Conservation (phyloP, 2,329 filamentous ascomycete genomes). For the Calonectria fujianensis region DNA sequence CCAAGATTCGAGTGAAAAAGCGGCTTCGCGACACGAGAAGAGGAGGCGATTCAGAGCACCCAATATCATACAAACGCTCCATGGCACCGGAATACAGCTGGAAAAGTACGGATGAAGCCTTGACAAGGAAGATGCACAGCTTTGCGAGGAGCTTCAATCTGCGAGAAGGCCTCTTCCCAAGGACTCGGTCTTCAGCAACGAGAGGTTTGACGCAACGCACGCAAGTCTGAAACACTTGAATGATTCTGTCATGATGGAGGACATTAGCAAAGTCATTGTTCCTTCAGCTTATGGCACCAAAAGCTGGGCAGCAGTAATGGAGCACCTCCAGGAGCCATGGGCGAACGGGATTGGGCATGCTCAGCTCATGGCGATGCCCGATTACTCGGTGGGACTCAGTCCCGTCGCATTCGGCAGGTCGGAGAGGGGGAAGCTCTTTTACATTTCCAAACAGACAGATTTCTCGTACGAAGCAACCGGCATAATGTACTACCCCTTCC, state of each 20-base stretch:
- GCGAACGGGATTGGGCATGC: rapidly evolving
- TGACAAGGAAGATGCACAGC: too few relatives aligned
- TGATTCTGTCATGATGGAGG: background rate
- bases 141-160: background rate
- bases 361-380: background rate
- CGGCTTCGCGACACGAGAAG: background rate
- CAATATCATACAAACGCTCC: background rate
- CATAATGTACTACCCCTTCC: background rate
- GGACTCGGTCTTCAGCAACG: background rate
- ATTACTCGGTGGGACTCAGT: background rate
- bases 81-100: background rate
- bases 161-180: background rate
- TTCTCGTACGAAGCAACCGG: background rate
- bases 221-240: background rate
- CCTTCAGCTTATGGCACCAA: background rate
- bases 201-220: background rate
- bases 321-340: background rate
- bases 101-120: background rate
- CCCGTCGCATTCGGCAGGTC: background rate
- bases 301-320: background rate
- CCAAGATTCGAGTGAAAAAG: background rate
- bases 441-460: background rate
- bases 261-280: background rate
- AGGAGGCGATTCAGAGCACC: background rate
- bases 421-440: background rate